Evolutionary conservation across 1,284 basidiomycete species (phyloP), one percentile per base, ranked within the genome.

Genomic region (Neonothopanus nambi): DNA sequence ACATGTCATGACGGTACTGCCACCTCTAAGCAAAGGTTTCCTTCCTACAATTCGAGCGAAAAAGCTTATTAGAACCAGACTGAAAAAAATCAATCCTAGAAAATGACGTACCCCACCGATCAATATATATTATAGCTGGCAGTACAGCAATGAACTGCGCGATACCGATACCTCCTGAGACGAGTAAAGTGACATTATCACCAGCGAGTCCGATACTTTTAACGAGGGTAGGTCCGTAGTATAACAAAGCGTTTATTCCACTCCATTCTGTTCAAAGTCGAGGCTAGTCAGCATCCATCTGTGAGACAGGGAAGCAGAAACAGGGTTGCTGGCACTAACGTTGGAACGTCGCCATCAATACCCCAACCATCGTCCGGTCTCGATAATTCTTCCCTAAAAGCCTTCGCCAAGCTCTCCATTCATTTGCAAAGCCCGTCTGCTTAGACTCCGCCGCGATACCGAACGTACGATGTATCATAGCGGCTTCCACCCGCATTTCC

Each of bases 181-280:
- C 84, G 26, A 90, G 61, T 0, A 92, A 73, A 0, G 81, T 79
- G 15, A 81, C 75, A 0, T 74, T 78, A 47, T 74, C 72, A 15
- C 72, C 75, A 11, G 62, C 63, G 20, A 91, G 61, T 5, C 89
- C 89, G 43, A 93, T 76, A 52, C 72, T 79, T 28, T 67, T 72
- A 55, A 91, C 80, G 13, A 93, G 74, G 1, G 82, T 83, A 1
- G 90, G 90, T 0, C 89, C 89, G 59, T 91, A 93, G 63, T 93
- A 93, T 7, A 91, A 70, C 30, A 92, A 65, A 5, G 89, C 88
- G 62, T 91, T 92, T 58, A 91, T 91, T 2, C 89, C 89, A 57
- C 84, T 86, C 89, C 89, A 91, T 71, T 91, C 89, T 91, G 61
- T 18, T 18, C n/a, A n/a, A n/a, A n/a, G n/a, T n/a, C n/a, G 39